Base-by-base conservation (phyloP, 2,329 filamentous ascomycete species). In the Cryphonectria radicalis region DNA sequence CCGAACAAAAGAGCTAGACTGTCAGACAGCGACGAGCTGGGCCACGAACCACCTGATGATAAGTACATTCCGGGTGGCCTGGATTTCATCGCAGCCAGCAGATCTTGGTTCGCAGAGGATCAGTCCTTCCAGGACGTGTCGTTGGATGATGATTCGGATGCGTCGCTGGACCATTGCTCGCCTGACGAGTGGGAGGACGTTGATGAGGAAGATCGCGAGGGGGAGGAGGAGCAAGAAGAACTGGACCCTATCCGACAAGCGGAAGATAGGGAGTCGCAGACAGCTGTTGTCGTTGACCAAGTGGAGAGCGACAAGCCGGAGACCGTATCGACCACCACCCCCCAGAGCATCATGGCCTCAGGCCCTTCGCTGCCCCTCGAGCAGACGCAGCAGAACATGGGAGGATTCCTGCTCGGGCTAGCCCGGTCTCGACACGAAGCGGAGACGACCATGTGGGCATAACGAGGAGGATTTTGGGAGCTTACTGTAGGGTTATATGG, bases 161-260 rank as follows among this genome's bases (percentile, higher is more conserved):
- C 53, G 19, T 69, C 71, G 22, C 42, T 63, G 55, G 66, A 68
- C 50, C 66, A 66, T 63, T 14, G 63, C 25, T 69, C 69, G 57
- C 66, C 71, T 40, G 66, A 71, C 19, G 71, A 69, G 37, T 73
- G 71, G 71, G 69, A 73, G 43, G 71, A 73, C 22, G 63, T 71
- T 17, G 67, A 67, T 17, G 71, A 69, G 46, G 46, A 55, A 28
- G 60, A 8, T 3, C 7, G 22, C 37, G 53, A 37, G 57, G 57
- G n/a, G n/a, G n/a, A n/a, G 22, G 68, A 43, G 46, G 67, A 67
- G 14, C 43, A 53, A 43, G 66, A 67, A 28, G 42, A 42, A 13
- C 4, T 53, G 67, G 63, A 37, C 63, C 71, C 69, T 69, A 69
- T 73, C 59, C 69, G 62, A 71, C 71, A 69, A 73, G 71, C 66